phyloP scores from a whole-genome alignment of 164 flowering plant species.

The Piper betle region DNA sequence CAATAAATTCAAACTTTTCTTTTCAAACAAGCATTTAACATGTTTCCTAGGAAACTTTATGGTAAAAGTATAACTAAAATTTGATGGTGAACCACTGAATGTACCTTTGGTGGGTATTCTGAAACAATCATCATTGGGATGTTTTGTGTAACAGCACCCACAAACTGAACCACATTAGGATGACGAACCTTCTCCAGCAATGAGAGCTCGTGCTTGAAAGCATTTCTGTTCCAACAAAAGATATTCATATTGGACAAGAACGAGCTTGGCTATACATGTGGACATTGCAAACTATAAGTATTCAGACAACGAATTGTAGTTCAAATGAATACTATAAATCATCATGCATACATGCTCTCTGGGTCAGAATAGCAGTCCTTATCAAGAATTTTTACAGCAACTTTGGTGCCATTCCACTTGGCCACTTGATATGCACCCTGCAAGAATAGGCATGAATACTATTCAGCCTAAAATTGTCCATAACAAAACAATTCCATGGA shows the following conservation, averaged over 20 bases:
- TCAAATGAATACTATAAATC: too few relatives aligned
- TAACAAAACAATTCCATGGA: too few relatives aligned
- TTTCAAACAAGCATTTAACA: too few relatives aligned
- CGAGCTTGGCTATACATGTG: not conserved
- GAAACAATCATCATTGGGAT: slow-evolving; percentile 93
- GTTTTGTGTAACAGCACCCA: slow-evolving; percentile 98
- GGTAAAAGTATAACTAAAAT: too few relatives aligned
- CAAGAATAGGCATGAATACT: not conserved
- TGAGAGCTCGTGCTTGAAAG: slow-evolving; percentile 63
- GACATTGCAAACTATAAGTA: not conserved
- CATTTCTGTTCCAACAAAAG: slow-evolving; percentile 34
- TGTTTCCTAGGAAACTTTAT: too few relatives aligned
- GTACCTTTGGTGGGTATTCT: slow-evolving; percentile 83
- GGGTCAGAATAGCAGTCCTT: slow-evolving; percentile 74
- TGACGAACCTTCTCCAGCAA: slow-evolving; percentile 77
- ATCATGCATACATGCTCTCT: slow-evolving; percentile 70
- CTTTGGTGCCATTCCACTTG: slow-evolving; percentile 97
- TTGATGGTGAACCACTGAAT: not conserved
- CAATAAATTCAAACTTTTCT: too few relatives aligned
- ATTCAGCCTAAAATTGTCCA: slow-evolving; percentile 1
- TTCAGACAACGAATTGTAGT: not conserved
- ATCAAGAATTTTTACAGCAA: slow-evolving; percentile 87
- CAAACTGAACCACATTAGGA: slow-evolving; percentile 94
- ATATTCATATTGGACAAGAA: too few relatives aligned
- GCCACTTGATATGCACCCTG: slow-evolving; percentile 94